A percentile compares a stretch with the other conserved stretches of the same genome.
Conservation (phyloP, 108 stramenopile species). For the Nitzschia sp. region DNA sequence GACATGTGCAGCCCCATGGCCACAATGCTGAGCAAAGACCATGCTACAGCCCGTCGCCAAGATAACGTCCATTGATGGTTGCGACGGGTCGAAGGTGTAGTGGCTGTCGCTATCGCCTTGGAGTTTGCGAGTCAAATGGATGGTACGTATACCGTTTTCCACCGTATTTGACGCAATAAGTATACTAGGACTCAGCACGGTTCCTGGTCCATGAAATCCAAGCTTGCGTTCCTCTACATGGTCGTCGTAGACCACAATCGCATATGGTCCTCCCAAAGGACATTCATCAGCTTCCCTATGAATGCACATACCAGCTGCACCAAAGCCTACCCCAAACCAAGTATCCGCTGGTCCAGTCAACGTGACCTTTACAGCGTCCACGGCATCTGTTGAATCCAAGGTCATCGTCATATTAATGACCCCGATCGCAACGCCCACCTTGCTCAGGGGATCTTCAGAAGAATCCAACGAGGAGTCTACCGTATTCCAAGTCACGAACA, state of each 20-base stretch:
- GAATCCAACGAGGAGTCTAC: not conserved
- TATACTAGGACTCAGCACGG: constrained; percentile 10
- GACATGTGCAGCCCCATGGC: constrained; percentile 27
- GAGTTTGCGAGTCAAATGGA: constrained; percentile 25
- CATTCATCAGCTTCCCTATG: constrained; percentile 49
- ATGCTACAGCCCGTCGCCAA: constrained; percentile 34
- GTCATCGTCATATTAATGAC: constrained; percentile 12
- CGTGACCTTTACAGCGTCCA: constrained; percentile 2
- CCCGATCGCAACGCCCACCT: constrained; percentile 11
- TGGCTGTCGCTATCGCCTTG: constrained; percentile 22
- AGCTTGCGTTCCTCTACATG: constrained; percentile 37
- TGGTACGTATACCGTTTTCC: constrained; percentile 10
- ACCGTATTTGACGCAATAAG: constrained; percentile 16
- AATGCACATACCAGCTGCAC: constrained; percentile 38
- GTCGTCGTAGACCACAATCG: constrained; percentile 29
- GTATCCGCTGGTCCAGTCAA: constrained; percentile 26
- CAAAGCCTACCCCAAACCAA: constrained; percentile 39
- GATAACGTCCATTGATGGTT: constrained; percentile 21
- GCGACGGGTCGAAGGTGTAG: constrained; percentile 31
- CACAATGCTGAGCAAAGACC: constrained; percentile 39
- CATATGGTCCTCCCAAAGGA: constrained; percentile 36
- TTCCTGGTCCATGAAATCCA: constrained; percentile 38
- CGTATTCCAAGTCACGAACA: constrained; percentile 26
- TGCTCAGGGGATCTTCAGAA: not conserved
- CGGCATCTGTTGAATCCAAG: not conserved